Evolutionary conservation across 257 asterid species (phyloP), one percentile per base, ranked within the genome.

Genomic region (Solanum megistacrolobum): DNA sequence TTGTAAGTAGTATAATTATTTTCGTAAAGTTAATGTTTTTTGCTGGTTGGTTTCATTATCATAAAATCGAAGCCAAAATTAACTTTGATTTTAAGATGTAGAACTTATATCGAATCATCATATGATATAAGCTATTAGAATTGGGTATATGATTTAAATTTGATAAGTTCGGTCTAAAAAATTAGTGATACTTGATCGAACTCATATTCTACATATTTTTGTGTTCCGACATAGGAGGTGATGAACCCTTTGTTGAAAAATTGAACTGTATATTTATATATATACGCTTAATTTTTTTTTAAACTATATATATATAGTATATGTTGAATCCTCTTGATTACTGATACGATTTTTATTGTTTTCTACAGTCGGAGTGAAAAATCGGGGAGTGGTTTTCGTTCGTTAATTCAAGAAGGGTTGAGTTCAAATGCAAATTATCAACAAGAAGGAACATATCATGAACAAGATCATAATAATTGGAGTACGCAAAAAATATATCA

Each of bases 391-490:
- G 69, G 89, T 71, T 92, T 88, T 23, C 90, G 91, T 52, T 79
- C 92, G 9, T 89, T 92, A 91, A 93, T 95, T 2, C 94, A 94
- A 86, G 94, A 92, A 18, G 95, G 88, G 46, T 89, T 65, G 87
- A 87, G 65, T 35, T 55, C 89, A 31, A 84, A 83, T 55, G 86
- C 75, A 89, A 90, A 88, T 88, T 95, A 87, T 76, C 95, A 91
- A 66, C 94, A 92, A 89, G 94, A 92, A 71, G 83, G 92, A 11
- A 66, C 91, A 29, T 74, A 93, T 8, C 95, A 93, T 21, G 83
- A 74, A 25, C 94, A 95, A 48, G 86, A 82, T 48, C 86, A 81
- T 5, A 93, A 92, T 9, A 93, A 92, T 31, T 93, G 96, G 96
- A 88, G 83, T 36, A 36, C 95, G 66, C 92, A 92, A 14, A 90